A percentile compares a stretch with the other conserved stretches of the same genome.
Evolutionary conservation across 208 protist genomes (phyloP).

Genomic region (Crithidia brevicula): DNA sequence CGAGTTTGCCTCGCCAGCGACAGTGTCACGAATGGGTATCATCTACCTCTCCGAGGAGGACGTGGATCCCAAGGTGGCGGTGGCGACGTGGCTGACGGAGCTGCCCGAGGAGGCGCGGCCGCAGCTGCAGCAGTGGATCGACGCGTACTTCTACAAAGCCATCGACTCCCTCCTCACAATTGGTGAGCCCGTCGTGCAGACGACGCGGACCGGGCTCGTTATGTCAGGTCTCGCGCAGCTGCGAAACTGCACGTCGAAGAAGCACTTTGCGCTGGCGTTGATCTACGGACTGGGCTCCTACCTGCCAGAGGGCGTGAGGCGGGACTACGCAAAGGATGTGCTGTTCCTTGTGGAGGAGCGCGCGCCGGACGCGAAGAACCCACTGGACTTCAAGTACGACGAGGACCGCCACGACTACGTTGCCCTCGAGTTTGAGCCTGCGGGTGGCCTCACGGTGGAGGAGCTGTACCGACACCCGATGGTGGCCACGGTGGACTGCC

Average conservation of each 20-base stretch:
- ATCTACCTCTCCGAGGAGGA: constrained; percentile 98
- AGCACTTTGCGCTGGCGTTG: constrained; percentile 92
- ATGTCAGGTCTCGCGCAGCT: constrained; percentile 95
- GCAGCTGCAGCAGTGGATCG: constrained; percentile 86
- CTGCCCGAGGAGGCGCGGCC: constrained; percentile 78
- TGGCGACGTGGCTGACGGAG: constrained; percentile 91
- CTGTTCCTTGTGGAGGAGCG: constrained; percentile 88
- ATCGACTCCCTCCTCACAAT: constrained; percentile 86
- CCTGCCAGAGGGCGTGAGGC: constrained; percentile 73
- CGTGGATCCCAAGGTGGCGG: constrained; percentile 91
- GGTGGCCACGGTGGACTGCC: constrained; percentile 95
- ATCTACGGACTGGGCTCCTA: constrained; percentile 96
- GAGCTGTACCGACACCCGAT: constrained; percentile 88
- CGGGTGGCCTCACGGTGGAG: constrained; percentile 78
- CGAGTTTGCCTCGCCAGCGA: constrained; percentile 98
- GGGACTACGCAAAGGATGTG: constrained; percentile 91
- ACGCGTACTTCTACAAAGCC: constrained; percentile 94
- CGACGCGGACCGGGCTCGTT: constrained; percentile 93
- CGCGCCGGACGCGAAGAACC: constrained; percentile 79
- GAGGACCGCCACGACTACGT: constrained; percentile 55
- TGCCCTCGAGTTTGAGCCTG: constrained; percentile 77
- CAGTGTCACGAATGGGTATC: constrained; percentile 98
- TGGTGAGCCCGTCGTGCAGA: constrained; percentile 85
- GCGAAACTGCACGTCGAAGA: constrained; percentile 74
- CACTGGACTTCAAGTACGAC: constrained; percentile 92